phyloP scores from a whole-genome alignment of 2,329 filamentous ascomycete genomes.

The Berkeleyomyces basicola region DNA sequence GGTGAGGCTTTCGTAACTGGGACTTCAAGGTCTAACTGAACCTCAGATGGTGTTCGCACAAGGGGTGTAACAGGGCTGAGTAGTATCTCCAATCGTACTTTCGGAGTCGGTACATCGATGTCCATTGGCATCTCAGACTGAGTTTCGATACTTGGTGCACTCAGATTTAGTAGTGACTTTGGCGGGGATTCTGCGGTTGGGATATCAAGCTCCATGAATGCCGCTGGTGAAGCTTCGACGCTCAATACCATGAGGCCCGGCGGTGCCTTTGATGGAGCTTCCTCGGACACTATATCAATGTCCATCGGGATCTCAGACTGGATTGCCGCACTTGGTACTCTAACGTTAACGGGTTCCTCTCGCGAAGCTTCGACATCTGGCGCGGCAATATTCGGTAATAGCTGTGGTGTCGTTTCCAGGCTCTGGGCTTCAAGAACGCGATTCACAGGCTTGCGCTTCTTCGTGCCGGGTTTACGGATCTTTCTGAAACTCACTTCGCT shows the following conservation, averaged over 20 bases:
- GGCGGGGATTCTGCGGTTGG: too few relatives aligned
- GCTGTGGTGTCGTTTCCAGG: not conserved
- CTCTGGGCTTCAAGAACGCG: not conserved
- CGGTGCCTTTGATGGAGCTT: too few relatives aligned
- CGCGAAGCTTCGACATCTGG: not conserved
- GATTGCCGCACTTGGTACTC: not conserved
- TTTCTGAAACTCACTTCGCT: not conserved
- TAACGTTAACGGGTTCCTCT: not conserved
- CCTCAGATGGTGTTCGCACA: too few relatives aligned
- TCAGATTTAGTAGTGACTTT: too few relatives aligned
- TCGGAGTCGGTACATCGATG: not conserved
- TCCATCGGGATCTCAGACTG: too few relatives aligned
- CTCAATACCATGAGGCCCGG: too few relatives aligned
- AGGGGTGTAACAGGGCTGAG: too few relatives aligned
- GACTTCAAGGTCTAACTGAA: too few relatives aligned
- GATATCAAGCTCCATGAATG: too few relatives aligned
- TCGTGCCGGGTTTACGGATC: not conserved
- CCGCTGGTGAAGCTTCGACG: too few relatives aligned
- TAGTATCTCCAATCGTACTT: not conserved
- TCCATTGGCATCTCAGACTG: not conserved
- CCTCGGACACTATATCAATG: too few relatives aligned
- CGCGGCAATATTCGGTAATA: not conserved
- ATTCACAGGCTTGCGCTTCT: not conserved
- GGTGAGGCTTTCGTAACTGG: too few relatives aligned
- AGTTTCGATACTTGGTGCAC: not conserved